phyloP scores from a whole-genome alignment of 2,329 filamentous ascomycete species.

The Kalaharituber pfeilii region DNA sequence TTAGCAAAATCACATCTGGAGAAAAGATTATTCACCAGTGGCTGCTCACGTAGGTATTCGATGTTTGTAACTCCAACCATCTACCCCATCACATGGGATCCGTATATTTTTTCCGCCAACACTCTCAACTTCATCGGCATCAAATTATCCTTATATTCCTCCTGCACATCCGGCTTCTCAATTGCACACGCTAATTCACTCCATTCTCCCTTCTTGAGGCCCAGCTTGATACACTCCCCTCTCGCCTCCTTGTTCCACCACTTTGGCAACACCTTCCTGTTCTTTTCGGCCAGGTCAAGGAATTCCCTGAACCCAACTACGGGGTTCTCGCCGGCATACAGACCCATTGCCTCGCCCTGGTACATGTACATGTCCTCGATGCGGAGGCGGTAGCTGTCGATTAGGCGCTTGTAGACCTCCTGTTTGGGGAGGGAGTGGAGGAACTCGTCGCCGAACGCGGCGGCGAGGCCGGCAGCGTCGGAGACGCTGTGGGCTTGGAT shows the following conservation, averaged over 20 bases:
- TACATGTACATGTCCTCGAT: neutral
- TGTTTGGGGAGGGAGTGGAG: neutral
- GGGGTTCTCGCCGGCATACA: neutral
- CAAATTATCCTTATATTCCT: neutral
- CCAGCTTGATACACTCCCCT: neutral
- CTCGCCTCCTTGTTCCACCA: neutral
- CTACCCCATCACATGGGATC: neutral
- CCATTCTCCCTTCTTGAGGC: neutral
- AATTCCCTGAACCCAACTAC: neutral
- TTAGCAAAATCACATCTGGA: no score
- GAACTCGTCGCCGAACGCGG: neutral
- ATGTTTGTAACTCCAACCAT: no score
- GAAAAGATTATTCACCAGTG: no score
- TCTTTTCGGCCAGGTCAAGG: neutral
- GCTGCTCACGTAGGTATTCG: no score
- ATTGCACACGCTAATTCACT: neutral
- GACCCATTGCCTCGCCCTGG: neutral
- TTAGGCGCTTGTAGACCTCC: neutral
- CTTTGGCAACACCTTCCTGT: neutral
- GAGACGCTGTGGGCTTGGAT: neutral
- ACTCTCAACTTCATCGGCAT: neutral
- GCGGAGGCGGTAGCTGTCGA: slow-evolving; percentile 1
- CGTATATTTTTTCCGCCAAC: neutral
- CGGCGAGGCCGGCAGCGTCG: neutral
- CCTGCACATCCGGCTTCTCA: neutral